Evolutionary conservation across 805 yeast genomes (phyloP).

Genomic region (Wickerhamomyces hampshirensis): DNA sequence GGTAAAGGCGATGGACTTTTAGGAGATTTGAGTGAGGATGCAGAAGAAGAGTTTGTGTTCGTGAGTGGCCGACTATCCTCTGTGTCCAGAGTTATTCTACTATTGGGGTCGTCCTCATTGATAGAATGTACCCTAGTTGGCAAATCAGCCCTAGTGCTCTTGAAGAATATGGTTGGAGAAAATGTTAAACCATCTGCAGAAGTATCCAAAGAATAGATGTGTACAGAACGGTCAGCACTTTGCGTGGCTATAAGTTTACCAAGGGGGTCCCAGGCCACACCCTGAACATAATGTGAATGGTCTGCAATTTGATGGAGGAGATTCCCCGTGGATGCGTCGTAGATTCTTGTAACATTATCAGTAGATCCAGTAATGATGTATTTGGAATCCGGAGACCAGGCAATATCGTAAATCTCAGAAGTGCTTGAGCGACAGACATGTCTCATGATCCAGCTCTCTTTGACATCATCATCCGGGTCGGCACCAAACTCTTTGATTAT

Average conservation of each 20-base stretch:
- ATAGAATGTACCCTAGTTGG: slow-evolving; percentile 30
- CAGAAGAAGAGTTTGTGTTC: neutral
- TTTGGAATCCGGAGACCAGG: slow-evolving; percentile 86
- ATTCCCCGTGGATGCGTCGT: slow-evolving; percentile 50
- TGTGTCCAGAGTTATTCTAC: neutral
- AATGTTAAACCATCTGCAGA: slow-evolving; percentile 17
- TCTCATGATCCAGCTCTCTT: slow-evolving; percentile 72
- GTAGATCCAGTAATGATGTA: slow-evolving; percentile 84
- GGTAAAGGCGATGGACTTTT: slow-evolving; percentile 28
- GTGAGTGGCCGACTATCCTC: neutral
- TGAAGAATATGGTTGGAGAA: slow-evolving; percentile 38
- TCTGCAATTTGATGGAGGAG: slow-evolving; percentile 58
- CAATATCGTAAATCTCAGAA: slow-evolving; percentile 82
- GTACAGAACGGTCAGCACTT: slow-evolving; percentile 82
- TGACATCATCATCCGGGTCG: slow-evolving; percentile 41
- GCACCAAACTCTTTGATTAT: slow-evolving; percentile 57
- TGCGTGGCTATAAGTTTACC: slow-evolving; percentile 78
- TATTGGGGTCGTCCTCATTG: neutral
- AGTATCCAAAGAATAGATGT: slow-evolving; percentile 50
- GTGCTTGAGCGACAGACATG: slow-evolving; percentile 53
- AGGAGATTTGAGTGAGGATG: neutral
- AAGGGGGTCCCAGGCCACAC: slow-evolving; percentile 92
- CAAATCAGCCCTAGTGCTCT: slow-evolving; percentile 52
- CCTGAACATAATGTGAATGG: slow-evolving; percentile 90
- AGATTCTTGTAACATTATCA: slow-evolving; percentile 79